phyloP scores from a whole-genome alignment of 2,329 filamentous ascomycete genomes.

The Geosmithia putterillii region DNA sequence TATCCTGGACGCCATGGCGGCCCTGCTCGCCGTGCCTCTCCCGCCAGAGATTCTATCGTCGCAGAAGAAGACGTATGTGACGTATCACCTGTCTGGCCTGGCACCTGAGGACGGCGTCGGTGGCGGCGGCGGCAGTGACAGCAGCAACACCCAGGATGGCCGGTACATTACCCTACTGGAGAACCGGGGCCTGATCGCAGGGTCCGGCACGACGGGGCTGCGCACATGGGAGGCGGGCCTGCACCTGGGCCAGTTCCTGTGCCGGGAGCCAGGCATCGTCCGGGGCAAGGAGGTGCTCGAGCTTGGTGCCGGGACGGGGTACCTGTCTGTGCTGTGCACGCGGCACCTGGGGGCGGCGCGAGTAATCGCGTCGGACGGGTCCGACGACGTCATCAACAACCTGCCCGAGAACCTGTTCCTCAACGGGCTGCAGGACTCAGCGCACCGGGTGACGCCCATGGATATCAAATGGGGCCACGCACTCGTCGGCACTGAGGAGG shows the following conservation, averaged over 20 bases:
- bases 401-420: constrained; percentile 57
- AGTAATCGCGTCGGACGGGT: constrained; percentile 62
- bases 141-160: neutral
- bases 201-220: constrained; percentile 60
- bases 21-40: constrained; percentile 49
- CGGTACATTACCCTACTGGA: constrained; percentile 51
- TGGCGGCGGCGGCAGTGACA: neutral
- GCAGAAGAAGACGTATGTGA: constrained; percentile 64
- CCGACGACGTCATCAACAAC: constrained; percentile 56
- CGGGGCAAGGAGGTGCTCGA: constrained; percentile 51
- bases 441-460: constrained; percentile 29
- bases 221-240: constrained; percentile 75
- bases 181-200: constrained; percentile 55
- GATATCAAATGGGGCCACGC: constrained; percentile 54
- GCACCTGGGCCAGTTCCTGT: constrained; percentile 59
- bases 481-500: constrained; percentile 43
- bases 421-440: constrained; percentile 45
- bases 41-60: constrained; percentile 53
- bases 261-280: constrained; percentile 31
- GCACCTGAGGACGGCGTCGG: constrained; percentile 8
- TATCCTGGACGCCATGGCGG: constrained; percentile 57
- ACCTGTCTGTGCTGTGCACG: constrained; percentile 62
- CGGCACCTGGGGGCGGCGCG: constrained; percentile 47
- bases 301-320: constrained; percentile 65
- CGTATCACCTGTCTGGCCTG: constrained; percentile 42